Conservation (phyloP, 2,329 filamentous ascomycete species). For the Sporothrix sp. region DNA sequence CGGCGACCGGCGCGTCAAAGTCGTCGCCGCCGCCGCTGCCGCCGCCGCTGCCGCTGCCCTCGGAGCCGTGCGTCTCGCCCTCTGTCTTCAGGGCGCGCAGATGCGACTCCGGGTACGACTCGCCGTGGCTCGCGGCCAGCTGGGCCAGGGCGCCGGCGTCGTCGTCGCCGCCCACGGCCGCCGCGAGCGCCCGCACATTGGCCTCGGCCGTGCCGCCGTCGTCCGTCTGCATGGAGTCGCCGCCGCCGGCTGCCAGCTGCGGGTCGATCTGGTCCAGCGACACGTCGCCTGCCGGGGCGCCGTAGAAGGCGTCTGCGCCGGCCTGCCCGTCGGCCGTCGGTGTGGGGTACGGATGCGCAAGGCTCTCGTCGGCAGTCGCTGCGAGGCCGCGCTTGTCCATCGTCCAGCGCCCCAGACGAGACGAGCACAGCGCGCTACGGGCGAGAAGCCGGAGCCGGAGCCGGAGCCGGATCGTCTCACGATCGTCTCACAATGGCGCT, state of each 20-base stretch:
- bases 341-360: constrained; percentile 36
- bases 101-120: constrained; percentile 18
- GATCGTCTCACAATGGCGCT: too few relatives aligned
- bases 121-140: background rate
- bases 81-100: constrained; percentile 16
- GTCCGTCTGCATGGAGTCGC: constrained; percentile 18
- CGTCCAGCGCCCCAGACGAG: too few relatives aligned
- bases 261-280: constrained; percentile 24
- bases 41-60: background rate
- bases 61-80: background rate
- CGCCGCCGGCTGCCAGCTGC: constrained; percentile 18
- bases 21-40: background rate
- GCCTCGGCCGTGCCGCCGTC: constrained; percentile 8
- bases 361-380: constrained; percentile 28
- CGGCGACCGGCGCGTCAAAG: background rate
- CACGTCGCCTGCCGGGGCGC: constrained; percentile 19
- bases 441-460: too few relatives aligned
- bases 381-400: constrained; percentile 26
- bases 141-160: background rate
- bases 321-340: constrained; percentile 36
- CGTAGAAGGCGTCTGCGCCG: constrained; percentile 33
- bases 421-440: too few relatives aligned
- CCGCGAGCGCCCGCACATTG: constrained; percentile 6
- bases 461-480: too few relatives aligned
- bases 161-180: constrained; percentile 1